Evolutionary conservation across 2,329 filamentous ascomycete genomes (phyloP).

Genomic region (Alternaria arborescens): DNA sequence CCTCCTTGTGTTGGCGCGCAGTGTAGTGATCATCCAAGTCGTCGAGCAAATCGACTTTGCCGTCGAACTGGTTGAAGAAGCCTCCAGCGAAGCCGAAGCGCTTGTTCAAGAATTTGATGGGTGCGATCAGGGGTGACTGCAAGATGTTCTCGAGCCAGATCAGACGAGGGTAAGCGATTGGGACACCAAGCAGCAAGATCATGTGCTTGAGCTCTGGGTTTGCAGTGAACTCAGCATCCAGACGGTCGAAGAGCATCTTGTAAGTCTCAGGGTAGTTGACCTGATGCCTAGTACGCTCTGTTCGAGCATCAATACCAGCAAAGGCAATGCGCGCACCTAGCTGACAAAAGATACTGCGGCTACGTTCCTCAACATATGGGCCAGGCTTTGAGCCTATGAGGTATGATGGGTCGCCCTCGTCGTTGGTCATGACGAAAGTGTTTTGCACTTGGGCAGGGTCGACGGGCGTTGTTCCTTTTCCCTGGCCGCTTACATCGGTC

Average conservation of each 20-base stretch:
- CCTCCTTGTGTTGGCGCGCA: slow-evolving; percentile 86
- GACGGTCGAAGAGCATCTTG: slow-evolving; percentile 65
- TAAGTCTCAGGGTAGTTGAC: slow-evolving; percentile 82
- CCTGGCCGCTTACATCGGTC: slow-evolving; percentile 57
- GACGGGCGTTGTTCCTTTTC: slow-evolving; percentile 62
- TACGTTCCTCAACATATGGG: slow-evolving; percentile 70
- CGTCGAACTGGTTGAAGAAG: slow-evolving; percentile 94
- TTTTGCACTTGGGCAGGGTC: slow-evolving; percentile 78
- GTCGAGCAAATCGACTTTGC: slow-evolving; percentile 71
- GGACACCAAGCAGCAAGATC: slow-evolving; percentile 71
- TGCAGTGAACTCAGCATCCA: slow-evolving; percentile 61
- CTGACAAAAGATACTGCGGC: slow-evolving; percentile 69
- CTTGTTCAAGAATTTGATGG: slow-evolving; percentile 88
- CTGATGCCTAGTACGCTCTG: slow-evolving; percentile 87
- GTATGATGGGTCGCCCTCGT: slow-evolving; percentile 72
- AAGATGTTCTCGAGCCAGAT: slow-evolving; percentile 98
- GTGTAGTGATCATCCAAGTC: slow-evolving; percentile 81
- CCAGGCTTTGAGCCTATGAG: slow-evolving; percentile 79
- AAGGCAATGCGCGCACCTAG: slow-evolving; percentile 72
- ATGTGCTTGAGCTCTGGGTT: slow-evolving; percentile 69
- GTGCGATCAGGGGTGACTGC: slow-evolving; percentile 83
- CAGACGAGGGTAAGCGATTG: slow-evolving; percentile 75
- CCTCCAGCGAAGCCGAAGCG: slow-evolving; percentile 86
- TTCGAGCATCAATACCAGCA: slow-evolving; percentile 67
- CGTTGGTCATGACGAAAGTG: slow-evolving; percentile 72